Base-by-base conservation (phyloP, 768 basidiomycete species). In the Leccinum longicurvipes region DNA sequence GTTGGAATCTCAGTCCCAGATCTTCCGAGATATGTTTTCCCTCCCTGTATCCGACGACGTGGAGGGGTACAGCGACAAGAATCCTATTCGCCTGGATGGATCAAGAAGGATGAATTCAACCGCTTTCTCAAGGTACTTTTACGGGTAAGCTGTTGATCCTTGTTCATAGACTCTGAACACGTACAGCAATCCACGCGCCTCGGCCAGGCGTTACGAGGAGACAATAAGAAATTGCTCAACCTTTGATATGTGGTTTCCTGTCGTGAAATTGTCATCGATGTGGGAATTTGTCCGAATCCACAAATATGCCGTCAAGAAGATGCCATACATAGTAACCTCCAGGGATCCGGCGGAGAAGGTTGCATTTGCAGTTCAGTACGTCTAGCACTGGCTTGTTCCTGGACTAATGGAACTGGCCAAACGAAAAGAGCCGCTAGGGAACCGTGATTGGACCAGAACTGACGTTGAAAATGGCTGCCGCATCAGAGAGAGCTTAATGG, bases 221-320 rank as follows among this genome's bases (percentile, higher is more conserved):
- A 34, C 42, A 17, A 15, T 24, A 8, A 36, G n/a, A 12, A 8
- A 17, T n/a, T 0, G 9, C 5, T 3, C 55, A 42, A 10, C n/a
- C 19, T 54, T 54, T 46, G 65, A 68, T 7, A 67, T 68, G 49
- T 78, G 77, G 79, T 59, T 72, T 15, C 67, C 73, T 0, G 68
- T 75, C 21, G 60, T 76, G n/a, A 73, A 74, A 57, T 61, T 79
- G 21, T 63, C 77, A 6, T 70, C 61, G 6, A 72, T 74, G 63
- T 79, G 77, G 74, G 61, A 64, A 41, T 75, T 75, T 49, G 56
- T 63, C 19, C 48, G 55, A 14, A 48, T 77, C 28, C 67, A 73
- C 31, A 51, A 59, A 17, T 55, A 64, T 31, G 74, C 74, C 5
- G 63, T 75, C 15, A 15, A 67, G 5, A 53, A 60, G 2, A 62